A percentile compares a stretch with the other conserved stretches of the same genome.
Evolutionary conservation across 1,284 basidiomycete genomes (phyloP).

Genomic region (Trichosporon sp.): DNA sequence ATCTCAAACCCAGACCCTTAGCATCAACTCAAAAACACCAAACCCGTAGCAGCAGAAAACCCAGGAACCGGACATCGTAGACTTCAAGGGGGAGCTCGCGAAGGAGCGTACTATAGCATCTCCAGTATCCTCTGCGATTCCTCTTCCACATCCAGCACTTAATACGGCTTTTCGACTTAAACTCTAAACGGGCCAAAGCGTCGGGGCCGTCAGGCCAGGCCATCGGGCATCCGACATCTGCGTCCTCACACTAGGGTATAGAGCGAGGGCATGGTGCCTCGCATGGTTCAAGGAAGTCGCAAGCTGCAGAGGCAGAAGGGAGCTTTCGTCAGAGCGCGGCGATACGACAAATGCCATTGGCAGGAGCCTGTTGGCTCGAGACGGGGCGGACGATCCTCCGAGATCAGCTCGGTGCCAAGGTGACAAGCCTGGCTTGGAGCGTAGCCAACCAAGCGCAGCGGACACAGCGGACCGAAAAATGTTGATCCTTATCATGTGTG

Average conservation of each 20-base stretch:
- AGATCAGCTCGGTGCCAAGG: neutral
- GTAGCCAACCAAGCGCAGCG: too few relatives aligned
- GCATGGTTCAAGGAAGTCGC: neutral
- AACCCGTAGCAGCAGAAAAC: neutral
- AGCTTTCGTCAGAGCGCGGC: neutral
- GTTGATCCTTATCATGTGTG: neutral
- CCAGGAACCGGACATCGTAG: neutral
- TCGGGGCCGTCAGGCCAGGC: neutral
- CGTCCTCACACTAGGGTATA: neutral
- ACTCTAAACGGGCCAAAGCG: neutral
- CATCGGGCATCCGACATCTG: neutral
- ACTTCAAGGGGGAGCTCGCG: neutral
- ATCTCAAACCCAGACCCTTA: conserved; percentile 5
- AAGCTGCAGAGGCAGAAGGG: neutral
- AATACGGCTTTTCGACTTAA: neutral
- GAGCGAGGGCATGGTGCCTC: neutral
- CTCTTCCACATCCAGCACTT: neutral
- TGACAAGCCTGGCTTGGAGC: neutral
- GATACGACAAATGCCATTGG: neutral
- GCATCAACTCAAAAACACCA: neutral
- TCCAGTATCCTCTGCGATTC: neutral
- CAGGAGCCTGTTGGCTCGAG: neutral
- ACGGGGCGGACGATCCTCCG: neutral
- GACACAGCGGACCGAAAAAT: neutral
- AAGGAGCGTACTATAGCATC: neutral